Base-by-base conservation (phyloP, 1,284 basidiomycete genomes). In the Sparassis latifolia region DNA sequence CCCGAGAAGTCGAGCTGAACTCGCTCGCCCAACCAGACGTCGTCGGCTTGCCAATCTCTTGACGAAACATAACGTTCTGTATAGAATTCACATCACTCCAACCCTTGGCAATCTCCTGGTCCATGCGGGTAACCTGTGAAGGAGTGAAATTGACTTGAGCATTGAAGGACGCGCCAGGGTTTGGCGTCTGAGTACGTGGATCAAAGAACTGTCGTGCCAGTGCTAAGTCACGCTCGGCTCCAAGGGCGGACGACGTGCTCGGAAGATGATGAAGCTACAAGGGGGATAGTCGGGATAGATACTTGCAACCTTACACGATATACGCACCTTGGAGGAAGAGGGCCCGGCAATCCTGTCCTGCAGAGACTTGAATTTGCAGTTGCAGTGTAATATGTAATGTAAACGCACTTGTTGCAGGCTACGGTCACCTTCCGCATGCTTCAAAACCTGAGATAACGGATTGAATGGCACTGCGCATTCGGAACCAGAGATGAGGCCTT, bases 361-460 rank as follows among this genome's bases (percentile, higher is more conserved):
- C 20, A 6, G 33, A 6, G 31, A 5, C 4, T n/a, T 27, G 44
- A 43, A 49, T 38, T 7, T 9, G 27, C 35, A 12, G 40, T 12
- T 43, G 6, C 39, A 12, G 10, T 38, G 45, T 20, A 44, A 31
- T 10, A 31, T 42, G 47, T 27, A 45, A 39, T 46, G 46, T 45
- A 10, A 31, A 67, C 74, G 48, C 56, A 86, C 87, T 72, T 89
- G 84, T 58, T 95, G 92, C 35, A 97, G 68, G 62, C 90, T 92
- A 50, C 89, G 84, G 70, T 98, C 95, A 3, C 84, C 84, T 55
- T 94, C 91, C 3, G 93, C 84, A 60, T 97, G 89, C 68, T 97
- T 97, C 53, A 96, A 76, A 42, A 98, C 86, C 62, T 93, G 89
- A 20, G 89, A 84, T 33, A 99, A 76, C 3, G 94, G 92, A 65